Base-by-base conservation (phyloP, 306 rosid species). In the Corylus avellana region DNA sequence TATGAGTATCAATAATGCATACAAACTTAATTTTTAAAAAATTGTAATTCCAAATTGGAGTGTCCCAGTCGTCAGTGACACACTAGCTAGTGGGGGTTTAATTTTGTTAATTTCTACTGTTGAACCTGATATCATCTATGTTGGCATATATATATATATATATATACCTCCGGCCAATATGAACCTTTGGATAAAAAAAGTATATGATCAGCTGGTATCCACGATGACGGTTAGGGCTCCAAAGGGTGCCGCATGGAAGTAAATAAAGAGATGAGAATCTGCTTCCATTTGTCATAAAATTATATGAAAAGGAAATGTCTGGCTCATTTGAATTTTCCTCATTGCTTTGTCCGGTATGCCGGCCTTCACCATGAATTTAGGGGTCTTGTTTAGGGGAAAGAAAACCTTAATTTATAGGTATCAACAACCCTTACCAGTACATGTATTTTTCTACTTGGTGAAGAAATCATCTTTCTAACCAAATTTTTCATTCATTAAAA, bases 221-320 rank as follows among this genome's bases (percentile, higher is more conserved):
- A 64, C 27, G 11, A 29, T 70, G 74, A 70, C 11, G 74, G 20
- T 46, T 20, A 13, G 74, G 32, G 57, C 55, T 70, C 55, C 55
- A 70, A 70, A 3, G 54, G 57, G 22, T 27, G 84, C 66, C 84
- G 66, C 84, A 51, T 80, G 75, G 79, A 78, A 25, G 70, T 37
- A 18, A 11, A 74, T 70, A 70, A 74, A 54, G 69, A 67, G 14
- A 25, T 54, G 68, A 70, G 50, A 13, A 51, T 27, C 56, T 1
- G 27, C 12, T 2, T 78, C 18, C 39, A 47, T 78, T 39, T 25
- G 32, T 25, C 32, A 46, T 48, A 54, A 58, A 7, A 70, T 78
- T 78, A 78, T 44, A 16, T 61, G 77, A 72, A 72, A 20, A 56
- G 22, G 47, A 77, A 32, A 58, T 49, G 62, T 14, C 48, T 62